Conservation (phyloP, 441 rosid species). For the Erodium moschatum region DNA sequence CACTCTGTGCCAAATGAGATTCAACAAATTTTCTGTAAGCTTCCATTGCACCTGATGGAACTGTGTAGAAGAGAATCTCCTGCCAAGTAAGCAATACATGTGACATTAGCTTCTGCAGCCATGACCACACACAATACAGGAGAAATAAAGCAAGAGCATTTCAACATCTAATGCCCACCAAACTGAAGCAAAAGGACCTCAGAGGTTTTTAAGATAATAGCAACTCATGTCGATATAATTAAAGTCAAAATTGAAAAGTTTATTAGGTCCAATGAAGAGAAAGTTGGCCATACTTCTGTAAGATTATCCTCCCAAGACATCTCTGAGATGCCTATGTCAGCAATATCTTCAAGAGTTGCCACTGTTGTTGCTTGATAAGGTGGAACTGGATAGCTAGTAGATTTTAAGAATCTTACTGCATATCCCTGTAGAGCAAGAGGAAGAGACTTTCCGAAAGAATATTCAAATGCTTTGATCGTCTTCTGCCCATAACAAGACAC, state of each 20-base stretch:
- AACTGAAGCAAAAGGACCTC: constrained; percentile 10
- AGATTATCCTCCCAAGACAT: constrained; percentile 62
- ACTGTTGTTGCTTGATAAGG: constrained; percentile 55
- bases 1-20: constrained; percentile 52
- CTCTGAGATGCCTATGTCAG: constrained; percentile 47
- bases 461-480: constrained; percentile 31
- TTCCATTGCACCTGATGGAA: constrained; percentile 82
- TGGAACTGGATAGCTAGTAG: constrained; percentile 37
- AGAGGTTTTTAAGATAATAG: not conserved
- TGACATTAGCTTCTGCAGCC: not conserved
- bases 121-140: not conserved
- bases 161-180: constrained; percentile 1
- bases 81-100: constrained; percentile 33
- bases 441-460: constrained; percentile 30
- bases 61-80: constrained; percentile 91
- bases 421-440: constrained; percentile 50
- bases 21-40: constrained; percentile 72
- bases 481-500: constrained; percentile 39
- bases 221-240: not conserved
- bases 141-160: not conserved
- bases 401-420: constrained; percentile 75
- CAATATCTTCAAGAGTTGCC: constrained; percentile 46
- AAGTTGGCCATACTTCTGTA: constrained; percentile 55
- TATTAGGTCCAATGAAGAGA: constrained; percentile 16
- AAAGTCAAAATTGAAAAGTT: not conserved